Percentiles rank a stretch among this genome's conserved stretches.
phyloP scores from a whole-genome alignment of 2,329 filamentous ascomycete species.

The Orbilia ellipsospora region DNA sequence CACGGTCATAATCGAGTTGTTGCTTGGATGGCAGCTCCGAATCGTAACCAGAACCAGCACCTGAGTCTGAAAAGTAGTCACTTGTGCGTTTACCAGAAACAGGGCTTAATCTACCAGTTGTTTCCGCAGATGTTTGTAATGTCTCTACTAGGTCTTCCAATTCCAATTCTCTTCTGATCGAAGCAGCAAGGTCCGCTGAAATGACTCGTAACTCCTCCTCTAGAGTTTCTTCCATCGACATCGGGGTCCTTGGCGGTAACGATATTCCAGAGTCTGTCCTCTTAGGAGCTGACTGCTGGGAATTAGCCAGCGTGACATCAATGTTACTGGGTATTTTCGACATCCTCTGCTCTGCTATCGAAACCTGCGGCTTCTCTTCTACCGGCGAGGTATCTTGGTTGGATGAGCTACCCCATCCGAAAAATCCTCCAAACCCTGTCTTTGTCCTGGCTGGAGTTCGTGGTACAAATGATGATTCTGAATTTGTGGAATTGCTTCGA shows the following conservation, averaged over 20 bases:
- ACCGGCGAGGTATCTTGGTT: conserved; percentile 34
- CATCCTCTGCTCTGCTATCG: conserved; percentile 48
- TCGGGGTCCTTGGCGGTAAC: conserved; percentile 57
- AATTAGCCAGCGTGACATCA: conserved; percentile 48
- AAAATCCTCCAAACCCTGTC: conserved; percentile 44
- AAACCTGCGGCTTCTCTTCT: conserved; percentile 23
- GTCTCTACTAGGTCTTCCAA: conserved; percentile 92
- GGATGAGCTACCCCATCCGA: conserved; percentile 39
- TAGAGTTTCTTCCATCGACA: conserved; percentile 65
- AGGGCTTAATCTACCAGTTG: conserved; percentile 61
- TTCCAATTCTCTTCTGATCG: conserved; percentile 95
- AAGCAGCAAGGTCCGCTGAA: conserved; percentile 88
- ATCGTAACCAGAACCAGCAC: conserved; percentile 68
- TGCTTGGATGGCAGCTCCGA: conserved; percentile 63
- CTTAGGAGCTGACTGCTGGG: conserved; percentile 47
- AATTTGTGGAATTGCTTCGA: conserved; percentile 45
- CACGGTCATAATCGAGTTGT: conserved; percentile 78
- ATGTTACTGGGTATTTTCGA: conserved; percentile 52
- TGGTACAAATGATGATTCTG: conserved; percentile 43
- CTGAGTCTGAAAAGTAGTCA: conserved; percentile 98
- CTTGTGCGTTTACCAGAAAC: conserved; percentile 79
- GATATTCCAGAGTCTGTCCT: conserved; percentile 58
- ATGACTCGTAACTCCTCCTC: conserved; percentile 95
- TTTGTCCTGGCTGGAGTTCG: conserved; percentile 45
- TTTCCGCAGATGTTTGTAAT: conserved; percentile 79